Conservation (phyloP, 805 yeast species). For the Candida schatavii region DNA sequence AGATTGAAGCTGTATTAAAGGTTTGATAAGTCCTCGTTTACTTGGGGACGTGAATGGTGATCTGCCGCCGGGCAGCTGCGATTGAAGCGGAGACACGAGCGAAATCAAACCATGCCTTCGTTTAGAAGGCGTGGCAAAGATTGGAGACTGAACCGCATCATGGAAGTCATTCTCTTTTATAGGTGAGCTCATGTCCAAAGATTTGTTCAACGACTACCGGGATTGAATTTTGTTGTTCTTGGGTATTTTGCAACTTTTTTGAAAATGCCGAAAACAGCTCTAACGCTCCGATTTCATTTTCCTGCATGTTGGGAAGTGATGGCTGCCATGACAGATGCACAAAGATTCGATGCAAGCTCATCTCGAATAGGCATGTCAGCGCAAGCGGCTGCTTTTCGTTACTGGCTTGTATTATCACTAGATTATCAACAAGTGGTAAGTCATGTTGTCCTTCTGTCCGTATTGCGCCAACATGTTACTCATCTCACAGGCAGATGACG, state of each 20-base stretch:
- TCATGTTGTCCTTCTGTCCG: conserved; percentile 97
- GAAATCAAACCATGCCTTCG: conserved; percentile 19
- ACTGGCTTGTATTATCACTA: too few relatives aligned
- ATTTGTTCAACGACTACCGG: too few relatives aligned
- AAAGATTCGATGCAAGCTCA: too few relatives aligned
- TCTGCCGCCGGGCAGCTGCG: conserved; percentile 1
- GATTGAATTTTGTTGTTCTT: too few relatives aligned
- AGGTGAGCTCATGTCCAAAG: conserved; percentile 1
- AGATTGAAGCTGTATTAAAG: conserved; percentile 2
- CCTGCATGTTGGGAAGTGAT: too few relatives aligned
- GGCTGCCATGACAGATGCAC: too few relatives aligned
- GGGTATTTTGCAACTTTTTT: too few relatives aligned
- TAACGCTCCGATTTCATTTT: too few relatives aligned
- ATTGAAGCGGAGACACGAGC: conserved; percentile 7
- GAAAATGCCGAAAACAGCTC: too few relatives aligned
- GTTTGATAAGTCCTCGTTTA: conserved; percentile 28
- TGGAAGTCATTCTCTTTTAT: conserved; percentile 4
- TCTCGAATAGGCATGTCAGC: too few relatives aligned
- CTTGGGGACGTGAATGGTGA: conserved; percentile 29
- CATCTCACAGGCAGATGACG: conserved; percentile 55
- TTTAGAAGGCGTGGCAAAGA: conserved; percentile 25
- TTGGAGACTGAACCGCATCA: conserved; percentile 6
- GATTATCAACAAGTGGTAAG: too few relatives aligned
- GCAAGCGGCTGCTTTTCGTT: background rate
- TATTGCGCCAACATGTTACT: conserved; percentile 88